Evolutionary conservation across 1,284 basidiomycete genomes (phyloP), one percentile per base, ranked within the genome.

Genomic region (Rugosomyces carneus): DNA sequence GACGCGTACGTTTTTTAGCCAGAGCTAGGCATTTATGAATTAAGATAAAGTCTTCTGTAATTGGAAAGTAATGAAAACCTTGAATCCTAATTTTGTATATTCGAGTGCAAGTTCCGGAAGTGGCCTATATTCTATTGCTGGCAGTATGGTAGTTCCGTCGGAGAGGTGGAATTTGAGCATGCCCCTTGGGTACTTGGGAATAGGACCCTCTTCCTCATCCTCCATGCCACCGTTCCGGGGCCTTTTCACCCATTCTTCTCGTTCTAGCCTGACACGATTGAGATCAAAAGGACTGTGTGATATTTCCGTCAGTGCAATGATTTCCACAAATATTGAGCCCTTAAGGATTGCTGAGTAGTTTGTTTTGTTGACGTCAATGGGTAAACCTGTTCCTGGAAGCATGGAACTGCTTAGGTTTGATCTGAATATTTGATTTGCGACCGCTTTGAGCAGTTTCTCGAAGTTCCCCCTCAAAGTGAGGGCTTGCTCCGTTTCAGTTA

Each of bases 301-400:
- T 26, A 89, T 80, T 45, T 90, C 87, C 15, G 82, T 91, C 9
- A 90, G 76, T 1, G 81, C 69, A 6, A 74, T 67, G 16, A 94
- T 73, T 52, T 91, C 79, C 8, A 88, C 80, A 18, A 86, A 75
- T 20, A 86, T 62, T 0, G 77, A 73, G 0, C 75, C 73, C 23
- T 59, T 55, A 11, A 72, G 57, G 39, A 68, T 58, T 2, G 60
- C 57, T 13, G 61, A 65, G 38, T 71, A 68, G 4, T 65, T 59
- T 18, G 68, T 53, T 11, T 58, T 49, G 9, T 64, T 52, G 31
- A 80, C 56, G 48, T 77, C 59, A 0, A 58, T 60, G 2, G 82
- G 80, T 9, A 89, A 70, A 0, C 86, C 86, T 0, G 87, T 85
- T 0, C 77, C 75, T 15, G 67, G 69, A 0, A 78, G 59, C 71